Percentiles rank a stretch among this genome's conserved stretches.
Conservation (phyloP, 225 moss, liverwort and hornwort genomes). For the Polytrichum commune region DNA sequence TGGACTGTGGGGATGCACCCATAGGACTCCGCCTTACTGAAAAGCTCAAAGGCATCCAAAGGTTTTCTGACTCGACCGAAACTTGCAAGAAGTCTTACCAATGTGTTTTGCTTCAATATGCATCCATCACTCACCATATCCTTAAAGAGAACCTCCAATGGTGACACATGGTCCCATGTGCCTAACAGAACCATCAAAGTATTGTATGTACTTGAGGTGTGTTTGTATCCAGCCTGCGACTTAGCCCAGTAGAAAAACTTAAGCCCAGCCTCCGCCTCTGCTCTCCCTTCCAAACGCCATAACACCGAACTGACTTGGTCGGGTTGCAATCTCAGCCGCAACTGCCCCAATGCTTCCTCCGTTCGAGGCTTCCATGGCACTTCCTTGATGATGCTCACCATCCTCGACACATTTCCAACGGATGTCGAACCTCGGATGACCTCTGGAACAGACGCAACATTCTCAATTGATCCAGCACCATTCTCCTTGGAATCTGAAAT, state of each 20-base stretch:
- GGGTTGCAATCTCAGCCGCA: conserved; percentile 31
- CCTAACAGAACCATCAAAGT: conserved; percentile 48
- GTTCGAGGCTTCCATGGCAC: conserved; percentile 25
- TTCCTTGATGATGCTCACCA: conserved; percentile 3
- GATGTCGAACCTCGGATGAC: background rate
- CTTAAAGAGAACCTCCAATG: conserved; percentile 25
- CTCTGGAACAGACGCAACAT: background rate
- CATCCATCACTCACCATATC: conserved; percentile 34
- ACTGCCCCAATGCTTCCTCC: conserved; percentile 24
- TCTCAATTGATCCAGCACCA: background rate
- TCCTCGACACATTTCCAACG: conserved; percentile 5
- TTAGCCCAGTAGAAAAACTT: conserved; percentile 51
- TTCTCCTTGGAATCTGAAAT: background rate
- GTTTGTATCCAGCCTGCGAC: conserved; percentile 33
- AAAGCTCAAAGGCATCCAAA: conserved; percentile 32
- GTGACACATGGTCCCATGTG: conserved; percentile 9
- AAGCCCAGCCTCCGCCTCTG: conserved; percentile 22
- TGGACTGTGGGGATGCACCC: conserved; percentile 31
- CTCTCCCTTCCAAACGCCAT: conserved; percentile 23
- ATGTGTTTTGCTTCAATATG: conserved; percentile 31
- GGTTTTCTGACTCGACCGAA: conserved; percentile 29
- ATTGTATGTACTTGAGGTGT: conserved; percentile 44
- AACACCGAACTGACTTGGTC: conserved; percentile 52
- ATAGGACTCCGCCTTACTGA: conserved; percentile 20
- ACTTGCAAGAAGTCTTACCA: conserved; percentile 39